Base-by-base conservation (phyloP, 202 grass and related monocot genomes). In the Schoenoplectus tabernaemontani region DNA sequence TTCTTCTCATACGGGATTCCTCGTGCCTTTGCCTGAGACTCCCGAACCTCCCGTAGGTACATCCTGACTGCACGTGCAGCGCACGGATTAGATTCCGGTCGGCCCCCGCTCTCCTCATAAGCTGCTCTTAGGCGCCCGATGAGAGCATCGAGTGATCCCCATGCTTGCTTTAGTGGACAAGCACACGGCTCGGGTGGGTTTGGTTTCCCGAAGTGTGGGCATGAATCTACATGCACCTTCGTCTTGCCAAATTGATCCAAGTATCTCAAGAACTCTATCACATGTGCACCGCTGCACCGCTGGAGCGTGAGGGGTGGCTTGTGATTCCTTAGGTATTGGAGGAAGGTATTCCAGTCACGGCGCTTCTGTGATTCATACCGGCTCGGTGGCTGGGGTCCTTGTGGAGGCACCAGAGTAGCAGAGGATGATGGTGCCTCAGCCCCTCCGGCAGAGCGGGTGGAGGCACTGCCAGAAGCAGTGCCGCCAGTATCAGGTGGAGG, bases 241-340 rank as follows among this genome's bases (percentile, higher is more conserved):
- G 96, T 99, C 88, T 99, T 99, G 63, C 96, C 96, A 79, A 99
- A 99, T 90, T 99, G 96, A 85, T 99, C 96, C 17, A 99, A 81
- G 83, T 99, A 99, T 26, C 84, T 87, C n/a, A 99, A 84, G 90
- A 99, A 99, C 88, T 96, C 96, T 72, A 99, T 96, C 11, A 99
- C 96, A 81, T 99, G 88, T 13, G 92, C 90, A 47, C 96, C 90
- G 54, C 92, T 91, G 96, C 96, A 99, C 13, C 96, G 78, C 42
- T 57, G 43, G 70, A 99, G 88, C 28, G 84, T 96, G 64, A 95
- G 87, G 46, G 96, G 96, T 43, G 96, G 96, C 81, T 83, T 89
- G 86, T 95, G 96, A 83, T 91, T 96, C 32, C 79, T 50, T 69
- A 99, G 86, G 78, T 99, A 96, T 82, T 99, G 90, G 42, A 93